A percentile compares a stretch with the other conserved stretches of the same genome.
phyloP scores from a whole-genome alignment of 495 filamentous ascomycete genomes.

The Penicillium subrubescens region DNA sequence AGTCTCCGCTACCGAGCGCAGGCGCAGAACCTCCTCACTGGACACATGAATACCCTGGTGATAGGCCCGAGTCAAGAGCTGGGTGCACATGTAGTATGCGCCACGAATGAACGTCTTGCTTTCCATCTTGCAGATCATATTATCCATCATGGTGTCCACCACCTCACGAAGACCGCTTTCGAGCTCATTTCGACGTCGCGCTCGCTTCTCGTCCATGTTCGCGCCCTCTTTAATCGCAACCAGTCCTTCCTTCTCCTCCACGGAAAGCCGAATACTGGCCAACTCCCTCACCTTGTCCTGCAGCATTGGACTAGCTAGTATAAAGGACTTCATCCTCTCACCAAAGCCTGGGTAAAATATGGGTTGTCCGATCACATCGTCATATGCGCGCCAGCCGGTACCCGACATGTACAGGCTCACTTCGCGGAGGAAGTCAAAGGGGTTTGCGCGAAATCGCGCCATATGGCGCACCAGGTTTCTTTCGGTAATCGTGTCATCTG shows the following conservation, averaged over 20 bases:
- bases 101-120: conserved; percentile 88
- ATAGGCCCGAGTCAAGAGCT: conserved; percentile 88
- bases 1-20: conserved; percentile 77
- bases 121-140: conserved; percentile 99
- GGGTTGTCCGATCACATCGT: conserved; percentile 84
- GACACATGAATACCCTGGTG: conserved; percentile 96
- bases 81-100: conserved; percentile 87
- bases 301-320: conserved; percentile 75
- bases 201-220: conserved; percentile 50
- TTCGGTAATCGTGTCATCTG: conserved; percentile 56
- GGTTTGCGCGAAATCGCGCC: conserved; percentile 74
- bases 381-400: conserved; percentile 91
- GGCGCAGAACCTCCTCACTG: conserved; percentile 83
- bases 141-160: conserved; percentile 79
- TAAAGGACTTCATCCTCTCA: conserved; percentile 79
- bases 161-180: conserved; percentile 70
- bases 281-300: conserved; percentile 74
- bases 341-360: conserved; percentile 92
- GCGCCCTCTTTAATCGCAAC: conserved; percentile 49
- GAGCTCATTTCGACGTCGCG: conserved; percentile 59
- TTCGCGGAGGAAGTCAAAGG: conserved; percentile 85
- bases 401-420: conserved; percentile 88
- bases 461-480: conserved; percentile 78
- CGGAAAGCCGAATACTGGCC: conserved; percentile 67
- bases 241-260: conserved; percentile 77